Conservation (phyloP, 768 basidiomycete genomes). For the Suillus variegatus region DNA sequence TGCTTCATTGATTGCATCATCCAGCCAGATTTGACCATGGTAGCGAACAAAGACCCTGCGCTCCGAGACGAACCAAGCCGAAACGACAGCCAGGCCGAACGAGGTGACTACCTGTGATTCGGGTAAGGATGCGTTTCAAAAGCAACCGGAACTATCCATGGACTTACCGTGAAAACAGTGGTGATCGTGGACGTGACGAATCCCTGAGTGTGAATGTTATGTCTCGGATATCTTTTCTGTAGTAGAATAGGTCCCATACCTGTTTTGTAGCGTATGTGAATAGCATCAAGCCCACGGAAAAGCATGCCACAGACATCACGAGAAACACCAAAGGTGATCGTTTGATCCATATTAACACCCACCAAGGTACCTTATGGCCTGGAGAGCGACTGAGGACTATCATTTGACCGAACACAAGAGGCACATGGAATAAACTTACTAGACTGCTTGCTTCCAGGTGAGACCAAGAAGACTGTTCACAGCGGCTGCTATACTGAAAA, state of each 20-base stretch:
- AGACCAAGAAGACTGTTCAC: conserved; percentile 54
- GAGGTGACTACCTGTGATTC: conserved; percentile 35
- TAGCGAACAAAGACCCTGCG: conserved; percentile 49
- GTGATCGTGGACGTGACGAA: conserved; percentile 67
- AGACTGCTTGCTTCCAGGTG: conserved; percentile 60
- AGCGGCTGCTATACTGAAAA: conserved; percentile 57
- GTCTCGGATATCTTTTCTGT: conserved; percentile 16
- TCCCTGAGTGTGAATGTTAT: conserved; percentile 38
- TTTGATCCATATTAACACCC: conserved; percentile 81
- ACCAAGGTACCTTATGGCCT: conserved; percentile 57
- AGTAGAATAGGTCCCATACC: conserved; percentile 39
- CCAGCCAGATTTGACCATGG: conserved; percentile 52
- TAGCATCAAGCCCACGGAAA: conserved; percentile 74
- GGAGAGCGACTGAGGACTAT: conserved; percentile 47
- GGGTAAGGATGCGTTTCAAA: conserved; percentile 14
- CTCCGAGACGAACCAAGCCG: conserved; percentile 55
- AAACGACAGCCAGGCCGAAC: conserved; percentile 48
- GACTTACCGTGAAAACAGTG: conserved; percentile 64
- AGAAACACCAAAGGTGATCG: conserved; percentile 81
- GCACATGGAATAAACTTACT: conserved; percentile 38
- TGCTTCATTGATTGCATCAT: conserved; percentile 42
- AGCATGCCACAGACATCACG: conserved; percentile 81
- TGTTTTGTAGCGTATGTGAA: conserved; percentile 76
- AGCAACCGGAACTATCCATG: background rate
- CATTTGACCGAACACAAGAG: conserved; percentile 15